Conservation (phyloP, 225 moss, liverwort and hornwort genomes). For the Straminergon stramineum region DNA sequence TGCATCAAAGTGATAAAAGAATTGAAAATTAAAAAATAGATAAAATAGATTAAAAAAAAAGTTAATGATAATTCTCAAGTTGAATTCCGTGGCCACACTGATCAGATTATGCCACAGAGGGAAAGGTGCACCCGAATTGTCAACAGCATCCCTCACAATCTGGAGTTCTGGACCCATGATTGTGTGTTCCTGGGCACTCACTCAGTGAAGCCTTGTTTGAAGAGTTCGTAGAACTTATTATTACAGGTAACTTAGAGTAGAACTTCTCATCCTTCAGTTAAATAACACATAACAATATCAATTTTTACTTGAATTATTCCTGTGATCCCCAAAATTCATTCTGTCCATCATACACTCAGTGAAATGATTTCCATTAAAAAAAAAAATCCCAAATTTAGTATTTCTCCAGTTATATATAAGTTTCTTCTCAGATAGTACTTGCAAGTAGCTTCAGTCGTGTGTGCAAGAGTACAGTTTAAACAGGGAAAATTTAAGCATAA, state of each 20-base stretch:
- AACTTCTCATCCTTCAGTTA: neutral
- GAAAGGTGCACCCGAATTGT: neutral
- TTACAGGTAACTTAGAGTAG: neutral
- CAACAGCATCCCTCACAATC: neutral
- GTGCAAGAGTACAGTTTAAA: neutral
- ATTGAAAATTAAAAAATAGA: too few relatives aligned
- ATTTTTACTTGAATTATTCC: neutral
- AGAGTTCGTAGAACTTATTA: too few relatives aligned
- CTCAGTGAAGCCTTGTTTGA: neutral
- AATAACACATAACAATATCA: neutral
- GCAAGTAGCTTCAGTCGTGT: neutral
- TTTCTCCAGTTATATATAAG: neutral
- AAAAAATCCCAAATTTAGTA: too few relatives aligned
- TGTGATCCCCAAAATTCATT: neutral
- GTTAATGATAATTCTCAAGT: neutral
- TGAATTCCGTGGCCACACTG: neutral
- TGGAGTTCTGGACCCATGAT: neutral
- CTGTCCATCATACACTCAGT: neutral
- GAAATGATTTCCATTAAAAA: neutral
- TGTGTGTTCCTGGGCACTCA: neutral
- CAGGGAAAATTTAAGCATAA: neutral
- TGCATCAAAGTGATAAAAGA: too few relatives aligned
- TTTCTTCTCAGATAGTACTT: neutral
- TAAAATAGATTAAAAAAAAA: too few relatives aligned
- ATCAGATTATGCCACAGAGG: neutral